Conservation (phyloP, 2,329 filamentous ascomycete species). For the Emergomyces pasteurianus region DNA sequence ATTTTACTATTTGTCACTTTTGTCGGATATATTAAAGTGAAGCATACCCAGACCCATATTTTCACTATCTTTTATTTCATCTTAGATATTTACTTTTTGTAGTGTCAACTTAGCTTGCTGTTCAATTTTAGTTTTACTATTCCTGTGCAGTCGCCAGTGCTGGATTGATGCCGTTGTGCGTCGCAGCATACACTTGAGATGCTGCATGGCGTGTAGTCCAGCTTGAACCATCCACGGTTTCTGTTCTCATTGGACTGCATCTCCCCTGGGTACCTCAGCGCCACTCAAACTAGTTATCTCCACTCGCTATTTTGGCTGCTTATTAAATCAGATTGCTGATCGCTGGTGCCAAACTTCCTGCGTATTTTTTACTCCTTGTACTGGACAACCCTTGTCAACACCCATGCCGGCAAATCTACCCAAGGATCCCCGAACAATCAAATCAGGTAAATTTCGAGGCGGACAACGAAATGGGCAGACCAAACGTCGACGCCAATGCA, state of each 20-base stretch:
- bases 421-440: background rate
- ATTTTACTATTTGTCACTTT: background rate
- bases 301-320: background rate
- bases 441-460: background rate
- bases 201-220: too few species aligned
- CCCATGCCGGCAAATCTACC: background rate
- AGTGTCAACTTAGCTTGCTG: too few species aligned
- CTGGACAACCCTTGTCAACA: background rate
- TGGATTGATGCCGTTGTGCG: background rate
- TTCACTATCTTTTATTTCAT: background rate
- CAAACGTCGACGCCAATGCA: background rate
- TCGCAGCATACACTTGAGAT: background rate
- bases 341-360: background rate
- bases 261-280: background rate
- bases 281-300: background rate
- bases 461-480: background rate
- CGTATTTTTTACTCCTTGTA: background rate
- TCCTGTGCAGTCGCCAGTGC: background rate
- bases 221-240: background rate
- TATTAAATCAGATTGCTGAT: too few species aligned
- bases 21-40: too few species aligned
- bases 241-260: background rate
- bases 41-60: background rate
- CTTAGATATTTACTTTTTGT: background rate
- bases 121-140: too few species aligned